Base-by-base conservation (phyloP, 2,329 filamentous ascomycete genomes). In the Gaeumannomyces sp. region DNA sequence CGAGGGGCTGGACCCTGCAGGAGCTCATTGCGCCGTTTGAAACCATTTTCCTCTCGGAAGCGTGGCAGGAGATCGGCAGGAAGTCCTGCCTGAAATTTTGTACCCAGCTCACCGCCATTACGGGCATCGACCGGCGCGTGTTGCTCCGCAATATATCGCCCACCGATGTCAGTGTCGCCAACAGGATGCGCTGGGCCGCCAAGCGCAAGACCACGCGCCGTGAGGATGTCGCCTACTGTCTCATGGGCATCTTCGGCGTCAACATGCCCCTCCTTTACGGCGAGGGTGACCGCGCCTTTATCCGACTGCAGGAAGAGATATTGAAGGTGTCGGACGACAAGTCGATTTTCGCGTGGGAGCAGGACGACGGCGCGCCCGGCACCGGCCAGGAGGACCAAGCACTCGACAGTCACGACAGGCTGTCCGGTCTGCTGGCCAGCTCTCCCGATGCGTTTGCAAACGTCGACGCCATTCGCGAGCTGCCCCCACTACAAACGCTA, bases 391-490 rank as follows among this genome's bases (percentile, higher is more conserved):
- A 33, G 16, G 57, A 64, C 22, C 8, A 33, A 33, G 33, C 4
- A 11, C 33, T 33, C 7, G 7, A 33, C 33, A 59, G 56, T 53
- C 19, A 35, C 29, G 35, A 57, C 53, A 33, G 28, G 19, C 38
- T 62, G 6, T 65, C 64, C 31, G 71, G 72, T 1, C 66, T 72
- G 14, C 65, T 73, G 16, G 66, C 80, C 81, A 71, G 89, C 86
- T 0, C 80, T 84, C 25, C 78, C n/a, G 68, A 70, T 57, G 72
- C 73, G 4, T 81, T 81, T 68, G 72, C 73, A 2, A 74, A 76
- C 65, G 16, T 59, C 19, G 56, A 22, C 4, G 35, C 13, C 7
- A 64, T 76, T 76, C 1, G 73, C 73, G 14, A 68, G 73, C 25
- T 73, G 73, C 2, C 65, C 75, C 11, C 71, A 71, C 13, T 76